Evolutionary conservation across 441 rosid genomes (phyloP).

Genomic region (Pelargonium myrrhifolium): DNA sequence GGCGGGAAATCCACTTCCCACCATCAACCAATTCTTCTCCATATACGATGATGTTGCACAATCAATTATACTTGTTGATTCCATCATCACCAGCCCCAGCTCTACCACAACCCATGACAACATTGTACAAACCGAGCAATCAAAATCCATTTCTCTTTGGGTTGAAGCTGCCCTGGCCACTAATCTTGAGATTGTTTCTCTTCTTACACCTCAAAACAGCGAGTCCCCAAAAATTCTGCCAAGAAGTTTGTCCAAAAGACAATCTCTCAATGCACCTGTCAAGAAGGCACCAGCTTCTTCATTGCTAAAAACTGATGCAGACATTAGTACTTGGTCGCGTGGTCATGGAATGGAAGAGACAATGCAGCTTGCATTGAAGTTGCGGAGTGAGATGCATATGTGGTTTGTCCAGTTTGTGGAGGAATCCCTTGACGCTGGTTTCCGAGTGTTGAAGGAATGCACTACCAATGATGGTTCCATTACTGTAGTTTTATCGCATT

Average conservation of each 20-base stretch:
- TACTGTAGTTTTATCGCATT: constrained; percentile 59
- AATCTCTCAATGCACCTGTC: constrained; percentile 22
- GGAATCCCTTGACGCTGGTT: constrained; percentile 69
- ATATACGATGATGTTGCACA: constrained; percentile 49
- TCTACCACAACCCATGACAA: background rate
- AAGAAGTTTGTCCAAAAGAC: constrained; percentile 37
- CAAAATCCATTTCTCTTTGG: constrained; percentile 62
- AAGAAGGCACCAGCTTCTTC: constrained; percentile 17
- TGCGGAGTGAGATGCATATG: constrained; percentile 63
- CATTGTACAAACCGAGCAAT: constrained; percentile 32
- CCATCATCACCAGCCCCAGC: too few relatives aligned
- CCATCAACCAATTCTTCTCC: constrained; percentile 52
- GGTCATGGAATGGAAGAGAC: constrained; percentile 20
- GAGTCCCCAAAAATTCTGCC: constrained; percentile 36
- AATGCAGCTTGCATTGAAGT: constrained; percentile 37
- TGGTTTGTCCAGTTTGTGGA: constrained; percentile 82
- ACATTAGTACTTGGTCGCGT: too few relatives aligned
- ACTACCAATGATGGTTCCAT: constrained; percentile 41
- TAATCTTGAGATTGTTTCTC: constrained; percentile 68
- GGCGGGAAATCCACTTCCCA: constrained; percentile 59
- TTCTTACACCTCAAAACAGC: constrained; percentile 34
- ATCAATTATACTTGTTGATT: constrained; percentile 16
- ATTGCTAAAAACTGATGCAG: too few relatives aligned
- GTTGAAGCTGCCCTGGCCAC: constrained; percentile 91
- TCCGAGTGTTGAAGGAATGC: constrained; percentile 38